Conservation (phyloP, 345 rosid genomes). For the Fremontodendron californicum region DNA sequence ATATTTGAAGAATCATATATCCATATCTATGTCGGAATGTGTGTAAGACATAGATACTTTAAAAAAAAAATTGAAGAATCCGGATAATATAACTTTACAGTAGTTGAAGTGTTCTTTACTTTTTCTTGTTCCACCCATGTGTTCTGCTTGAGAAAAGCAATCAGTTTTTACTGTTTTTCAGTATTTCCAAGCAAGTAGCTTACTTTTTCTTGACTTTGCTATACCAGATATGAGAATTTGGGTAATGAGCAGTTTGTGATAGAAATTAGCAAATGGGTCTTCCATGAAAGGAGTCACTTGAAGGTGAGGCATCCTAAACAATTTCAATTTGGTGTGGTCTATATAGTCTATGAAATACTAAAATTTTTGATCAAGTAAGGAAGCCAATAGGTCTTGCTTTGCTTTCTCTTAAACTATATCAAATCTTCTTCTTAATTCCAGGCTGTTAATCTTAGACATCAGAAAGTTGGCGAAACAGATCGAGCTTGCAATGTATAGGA, state of each 20-base stretch:
- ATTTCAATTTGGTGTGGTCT: conserved; percentile 1
- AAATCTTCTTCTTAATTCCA: conserved; percentile 22
- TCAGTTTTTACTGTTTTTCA: neutral
- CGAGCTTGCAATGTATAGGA: conserved; percentile 63
- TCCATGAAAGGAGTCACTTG: conserved; percentile 71
- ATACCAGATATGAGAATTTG: conserved; percentile 49
- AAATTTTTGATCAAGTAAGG: neutral
- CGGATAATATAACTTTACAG: too few relatives aligned
- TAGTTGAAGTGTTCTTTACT: too few relatives aligned
- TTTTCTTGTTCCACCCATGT: neutral
- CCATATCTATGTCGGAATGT: too few relatives aligned
- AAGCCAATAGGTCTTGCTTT: neutral
- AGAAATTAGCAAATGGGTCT: conserved; percentile 73
- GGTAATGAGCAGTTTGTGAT: conserved; percentile 67
- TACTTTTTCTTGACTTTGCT: conserved; percentile 16
- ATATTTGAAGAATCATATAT: too few relatives aligned
- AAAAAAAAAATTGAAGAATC: too few relatives aligned
- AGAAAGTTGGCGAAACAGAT: conserved; percentile 50
- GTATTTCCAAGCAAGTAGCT: conserved; percentile 3
- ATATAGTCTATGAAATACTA: neutral
- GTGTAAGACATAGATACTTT: too few relatives aligned
- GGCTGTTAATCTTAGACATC: conserved; percentile 54
- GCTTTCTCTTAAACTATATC: neutral
- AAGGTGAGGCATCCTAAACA: conserved; percentile 37
- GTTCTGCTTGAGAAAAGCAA: neutral